Base-by-base conservation (phyloP, 495 filamentous ascomycete genomes). In the Aspergillus mulundensis region DNA sequence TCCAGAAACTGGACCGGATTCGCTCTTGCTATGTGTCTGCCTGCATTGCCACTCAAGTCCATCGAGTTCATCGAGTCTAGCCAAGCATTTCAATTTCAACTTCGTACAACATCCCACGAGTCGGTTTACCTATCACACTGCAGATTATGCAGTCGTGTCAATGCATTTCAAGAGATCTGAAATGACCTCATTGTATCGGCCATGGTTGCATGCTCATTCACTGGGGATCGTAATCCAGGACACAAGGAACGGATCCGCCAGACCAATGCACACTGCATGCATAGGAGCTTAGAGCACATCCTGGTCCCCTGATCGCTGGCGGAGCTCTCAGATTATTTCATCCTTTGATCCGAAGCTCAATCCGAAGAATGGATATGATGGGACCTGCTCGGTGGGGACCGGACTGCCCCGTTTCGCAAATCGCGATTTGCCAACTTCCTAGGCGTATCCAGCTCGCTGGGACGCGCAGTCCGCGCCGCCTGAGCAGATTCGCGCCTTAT, bases 171-270 rank as follows among this genome's bases (percentile, higher is more conserved):
- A 11, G 41, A 18, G 11, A 45, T 16, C 21, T 6, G 21, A 19
- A 28, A n/a, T 39, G 34, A 41, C 36, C 28, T 55, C 16, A 24
- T 15, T 19, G 7, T 16, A 8, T 48, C 30, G n/a, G 32, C 19
- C 19, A 25, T 20, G 21, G 23, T 23, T 23, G 25, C 42, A 23
- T 38, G n/a, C 32, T 50, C 46, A 38, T 36, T 30, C 12, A n/a
- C 7, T 15, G 21, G 6, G 30, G 28, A 50, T 50, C 45, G 2
- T 56, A 42, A 50, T 50, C 36, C 20, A 50, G 23, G 23, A 50
- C 45, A 34, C 45, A 56, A 56, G 53, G 36, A 47, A 56, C 23
- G 25, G 45, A 24, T 18, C 53, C 53, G 36, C 43, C 21, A 24
- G 36, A 19, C 36, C 45, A 43, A 49, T 43, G 25, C 21, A 50